Conservation (phyloP, 2,329 filamentous ascomycete species). For the Beauveria pseudobassiana region DNA sequence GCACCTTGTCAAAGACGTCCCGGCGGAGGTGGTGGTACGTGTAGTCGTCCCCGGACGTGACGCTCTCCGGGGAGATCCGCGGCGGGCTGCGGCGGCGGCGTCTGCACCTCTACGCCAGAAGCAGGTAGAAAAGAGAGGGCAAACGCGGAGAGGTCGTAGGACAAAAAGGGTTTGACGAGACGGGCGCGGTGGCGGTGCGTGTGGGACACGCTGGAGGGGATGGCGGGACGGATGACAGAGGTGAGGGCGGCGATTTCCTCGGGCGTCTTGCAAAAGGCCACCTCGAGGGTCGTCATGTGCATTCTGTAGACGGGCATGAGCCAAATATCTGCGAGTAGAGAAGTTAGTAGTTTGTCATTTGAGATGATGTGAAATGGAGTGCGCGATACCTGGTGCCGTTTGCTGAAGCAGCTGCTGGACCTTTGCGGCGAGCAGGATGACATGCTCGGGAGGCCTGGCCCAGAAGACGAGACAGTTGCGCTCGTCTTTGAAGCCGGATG, state of each 20-base stretch:
- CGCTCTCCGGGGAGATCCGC: slow-evolving; percentile 25
- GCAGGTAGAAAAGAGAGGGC: slow-evolving; percentile 84
- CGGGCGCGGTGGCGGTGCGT: slow-evolving; percentile 61
- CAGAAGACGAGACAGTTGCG: slow-evolving; percentile 82
- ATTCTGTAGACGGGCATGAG: slow-evolving; percentile 72
- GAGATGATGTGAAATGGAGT: too few species aligned
- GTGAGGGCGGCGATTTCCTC: slow-evolving; percentile 60
- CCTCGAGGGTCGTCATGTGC: slow-evolving; percentile 79
- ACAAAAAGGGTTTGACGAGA: slow-evolving; percentile 74
- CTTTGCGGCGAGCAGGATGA: slow-evolving; percentile 58
- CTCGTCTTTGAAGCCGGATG: slow-evolving; percentile 64
- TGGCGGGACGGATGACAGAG: slow-evolving; percentile 44
- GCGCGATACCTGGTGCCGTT: slow-evolving; percentile 56
- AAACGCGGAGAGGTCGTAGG: slow-evolving; percentile 77
- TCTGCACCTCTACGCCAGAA: slow-evolving; percentile 45
- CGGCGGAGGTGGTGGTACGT: slow-evolving; percentile 87
- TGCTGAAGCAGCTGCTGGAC: slow-evolving; percentile 60
- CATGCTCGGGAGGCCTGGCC: slow-evolving; percentile 69
- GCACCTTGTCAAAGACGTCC: slow-evolving; percentile 61
- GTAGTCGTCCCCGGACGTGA: slow-evolving; percentile 54
- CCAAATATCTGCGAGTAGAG: slow-evolving; percentile 58
- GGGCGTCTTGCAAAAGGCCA: slow-evolving; percentile 70
- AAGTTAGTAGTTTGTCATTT: too few species aligned
- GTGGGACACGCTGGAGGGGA: slow-evolving; percentile 57
- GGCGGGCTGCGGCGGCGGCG: slow-evolving; percentile 30